Conservation (phyloP, 257 asterid genomes). For the Forsythia suspensa region DNA sequence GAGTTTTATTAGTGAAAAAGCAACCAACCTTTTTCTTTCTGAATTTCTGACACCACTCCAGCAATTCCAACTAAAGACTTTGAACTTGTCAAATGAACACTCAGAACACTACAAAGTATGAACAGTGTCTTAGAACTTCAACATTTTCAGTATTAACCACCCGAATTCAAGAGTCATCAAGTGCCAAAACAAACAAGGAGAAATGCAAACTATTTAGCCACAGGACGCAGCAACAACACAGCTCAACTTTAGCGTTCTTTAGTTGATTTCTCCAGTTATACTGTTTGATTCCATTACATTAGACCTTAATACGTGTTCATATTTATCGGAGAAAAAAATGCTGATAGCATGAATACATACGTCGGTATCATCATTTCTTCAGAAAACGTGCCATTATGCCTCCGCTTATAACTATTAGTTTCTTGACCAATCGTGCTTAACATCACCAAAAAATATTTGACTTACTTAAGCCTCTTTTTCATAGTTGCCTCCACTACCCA, state of each 20-base stretch:
- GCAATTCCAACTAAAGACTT: conserved; percentile 94
- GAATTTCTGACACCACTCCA: conserved; percentile 92
- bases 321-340: no score
- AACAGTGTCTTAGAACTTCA: conserved; percentile 15
- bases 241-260: background rate
- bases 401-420: background rate
- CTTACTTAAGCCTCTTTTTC: conserved; percentile 97
- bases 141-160: conserved; percentile 21
- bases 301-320: no score
- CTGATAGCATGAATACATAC: no score
- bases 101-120: conserved; percentile 66
- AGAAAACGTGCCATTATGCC: background rate
- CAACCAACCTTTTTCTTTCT: conserved; percentile 80
- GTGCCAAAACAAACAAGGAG: background rate
- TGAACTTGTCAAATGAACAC: conserved; percentile 93
- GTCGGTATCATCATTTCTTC: background rate
- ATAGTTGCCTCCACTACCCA: conserved; percentile 98
- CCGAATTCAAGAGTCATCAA: background rate
- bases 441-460: background rate
- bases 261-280: no score
- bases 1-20: background rate
- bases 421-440: background rate
- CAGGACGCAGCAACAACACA: background rate
- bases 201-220: background rate
- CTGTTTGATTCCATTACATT: no score